Conservation (phyloP, 345 rosid species). For the Lepidium africanum region DNA sequence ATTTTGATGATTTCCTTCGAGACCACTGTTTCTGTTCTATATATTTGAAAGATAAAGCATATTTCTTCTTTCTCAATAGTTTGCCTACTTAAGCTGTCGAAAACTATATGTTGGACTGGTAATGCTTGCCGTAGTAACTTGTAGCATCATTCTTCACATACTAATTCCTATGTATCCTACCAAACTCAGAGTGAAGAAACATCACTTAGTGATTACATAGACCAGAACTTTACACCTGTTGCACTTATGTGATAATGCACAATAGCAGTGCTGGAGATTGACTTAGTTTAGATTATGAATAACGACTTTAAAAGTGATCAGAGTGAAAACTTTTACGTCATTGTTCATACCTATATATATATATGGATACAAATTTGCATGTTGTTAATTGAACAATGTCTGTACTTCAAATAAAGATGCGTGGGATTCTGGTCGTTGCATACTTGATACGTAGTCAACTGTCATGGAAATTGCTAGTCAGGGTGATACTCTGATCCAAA, state of each 20-base stretch:
- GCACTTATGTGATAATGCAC: background rate
- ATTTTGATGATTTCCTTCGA: background rate
- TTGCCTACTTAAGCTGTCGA: background rate
- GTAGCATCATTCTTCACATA: conserved; percentile 1
- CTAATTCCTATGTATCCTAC: background rate
- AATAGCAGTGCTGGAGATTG: background rate
- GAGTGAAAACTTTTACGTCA: background rate
- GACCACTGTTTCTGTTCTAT: background rate
- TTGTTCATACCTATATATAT: background rate
- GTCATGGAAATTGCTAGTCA: conserved; percentile 7
- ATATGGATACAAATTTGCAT: background rate
- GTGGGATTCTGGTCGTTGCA: background rate
- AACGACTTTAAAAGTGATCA: background rate
- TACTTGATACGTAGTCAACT: conserved; percentile 5
- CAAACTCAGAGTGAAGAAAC: background rate
- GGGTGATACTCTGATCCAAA: background rate
- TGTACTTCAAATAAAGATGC: background rate
- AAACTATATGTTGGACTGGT: conserved; percentile 7
- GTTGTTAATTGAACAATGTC: background rate
- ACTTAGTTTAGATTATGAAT: background rate
- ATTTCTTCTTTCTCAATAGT: conserved; percentile 4
- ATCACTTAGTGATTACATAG: background rate
- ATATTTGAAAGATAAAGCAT: background rate
- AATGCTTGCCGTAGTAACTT: background rate
- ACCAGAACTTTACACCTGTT: conserved; percentile 4